phyloP scores from a whole-genome alignment of 768 basidiomycete genomes.

The Lactarius evosmus region DNA sequence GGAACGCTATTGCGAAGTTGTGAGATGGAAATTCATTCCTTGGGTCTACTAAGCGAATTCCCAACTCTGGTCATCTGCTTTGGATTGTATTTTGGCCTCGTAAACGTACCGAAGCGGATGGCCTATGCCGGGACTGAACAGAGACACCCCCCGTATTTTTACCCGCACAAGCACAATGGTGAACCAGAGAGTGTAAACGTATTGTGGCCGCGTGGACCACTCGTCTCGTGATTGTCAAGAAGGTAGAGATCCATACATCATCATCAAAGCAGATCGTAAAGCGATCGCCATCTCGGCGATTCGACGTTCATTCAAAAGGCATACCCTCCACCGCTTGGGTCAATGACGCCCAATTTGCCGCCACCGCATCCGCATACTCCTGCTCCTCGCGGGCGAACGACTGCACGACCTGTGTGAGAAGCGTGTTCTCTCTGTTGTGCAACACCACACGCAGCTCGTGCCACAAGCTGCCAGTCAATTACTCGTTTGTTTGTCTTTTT shows the following conservation, averaged over 20 bases:
- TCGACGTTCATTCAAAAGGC: conserved; percentile 70
- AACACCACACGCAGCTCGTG: conserved; percentile 91
- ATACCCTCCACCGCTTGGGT: conserved; percentile 69
- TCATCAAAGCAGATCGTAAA: conserved; percentile 22
- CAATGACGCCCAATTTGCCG: conserved; percentile 72
- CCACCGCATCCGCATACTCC: conserved; percentile 58
- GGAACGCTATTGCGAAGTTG: conserved; percentile 83
- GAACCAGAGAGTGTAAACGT: neutral
- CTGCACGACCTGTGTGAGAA: conserved; percentile 71
- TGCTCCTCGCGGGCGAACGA: conserved; percentile 72
- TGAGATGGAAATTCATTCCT: conserved; percentile 90
- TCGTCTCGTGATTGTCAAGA: neutral
- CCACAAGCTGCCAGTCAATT: conserved; percentile 68
- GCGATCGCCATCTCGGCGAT: neutral
- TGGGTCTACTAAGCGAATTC: conserved; percentile 59
- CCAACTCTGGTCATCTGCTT: neutral
- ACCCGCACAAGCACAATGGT: neutral
- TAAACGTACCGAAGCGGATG: neutral
- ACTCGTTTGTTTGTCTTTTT: neutral
- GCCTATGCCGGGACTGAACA: neutral
- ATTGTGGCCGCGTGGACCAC: neutral
- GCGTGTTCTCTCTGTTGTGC: conserved; percentile 84
- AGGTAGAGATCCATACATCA: conserved; percentile 9
- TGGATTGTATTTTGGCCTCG: neutral
- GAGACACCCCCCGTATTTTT: neutral